These are phyloP conservation scores for Dothideomycetes sp. DNA, from an alignment of 2,329 filamentous ascomycete species.

Conservation along the genomic window DNA sequence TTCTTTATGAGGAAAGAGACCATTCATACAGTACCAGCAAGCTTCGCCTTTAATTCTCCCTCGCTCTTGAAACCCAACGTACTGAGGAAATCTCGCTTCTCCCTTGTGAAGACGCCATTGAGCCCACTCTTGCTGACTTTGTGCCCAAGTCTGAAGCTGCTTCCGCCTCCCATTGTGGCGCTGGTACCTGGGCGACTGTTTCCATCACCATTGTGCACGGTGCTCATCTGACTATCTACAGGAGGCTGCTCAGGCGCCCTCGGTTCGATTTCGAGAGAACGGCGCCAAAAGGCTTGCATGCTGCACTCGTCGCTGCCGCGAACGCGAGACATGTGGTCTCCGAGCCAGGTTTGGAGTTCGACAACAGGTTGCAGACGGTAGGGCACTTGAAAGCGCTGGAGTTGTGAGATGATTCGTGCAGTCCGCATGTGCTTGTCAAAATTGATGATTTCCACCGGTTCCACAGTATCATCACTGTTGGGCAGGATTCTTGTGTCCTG, in stretches of 20 bases:
- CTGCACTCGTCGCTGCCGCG: conserved; percentile 52
- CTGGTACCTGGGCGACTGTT: too few species aligned
- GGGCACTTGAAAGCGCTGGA: conserved; percentile 92
- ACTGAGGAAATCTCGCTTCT: neutral
- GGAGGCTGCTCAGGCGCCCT: conserved; percentile 5
- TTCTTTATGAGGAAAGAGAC: too few species aligned
- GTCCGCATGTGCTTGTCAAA: conserved; percentile 96
- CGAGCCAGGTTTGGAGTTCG: conserved; percentile 89
- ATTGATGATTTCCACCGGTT: conserved; percentile 73
- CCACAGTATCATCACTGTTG: conserved; percentile 45
- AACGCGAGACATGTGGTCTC: conserved; percentile 67
- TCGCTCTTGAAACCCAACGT: neutral
- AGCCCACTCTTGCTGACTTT: neutral
- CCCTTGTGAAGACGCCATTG: neutral
- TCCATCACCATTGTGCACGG: too few species aligned
- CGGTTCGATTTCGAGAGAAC: conserved; percentile 75
- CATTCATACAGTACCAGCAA: too few species aligned
- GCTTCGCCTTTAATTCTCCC: neutral
- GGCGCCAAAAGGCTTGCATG: conserved; percentile 63
- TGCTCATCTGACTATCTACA: too few species aligned
- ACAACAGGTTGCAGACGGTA: conserved; percentile 74
- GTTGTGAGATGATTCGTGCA: conserved; percentile 87
- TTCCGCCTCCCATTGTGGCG: too few species aligned
- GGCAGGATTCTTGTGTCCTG: conserved; percentile 70
- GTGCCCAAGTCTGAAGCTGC: neutral